Base-by-base conservation (phyloP, 345 rosid genomes). In the Firmiana major region DNA sequence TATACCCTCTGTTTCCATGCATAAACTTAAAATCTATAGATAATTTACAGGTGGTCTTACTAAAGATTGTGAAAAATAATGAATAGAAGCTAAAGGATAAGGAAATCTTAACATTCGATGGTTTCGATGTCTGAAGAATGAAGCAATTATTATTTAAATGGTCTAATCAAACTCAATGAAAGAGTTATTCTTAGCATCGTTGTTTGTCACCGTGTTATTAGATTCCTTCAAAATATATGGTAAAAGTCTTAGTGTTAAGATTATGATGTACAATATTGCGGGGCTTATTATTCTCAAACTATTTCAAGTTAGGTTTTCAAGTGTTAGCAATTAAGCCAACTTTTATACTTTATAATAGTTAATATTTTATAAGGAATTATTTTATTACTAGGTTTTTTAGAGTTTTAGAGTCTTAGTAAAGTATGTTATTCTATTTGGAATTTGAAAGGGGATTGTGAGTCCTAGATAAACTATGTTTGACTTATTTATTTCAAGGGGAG, bases 51-150 rank as follows among this genome's bases (percentile, higher is more conserved):
- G 93, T 92, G 60, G 93, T 90, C 80, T 75, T 89, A 74, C 87
- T 95, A 55, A 92, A 84, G 87, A 87, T 92, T 74, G 80, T 90
- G 71, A 90, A 78, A 80, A 84, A 90, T 86, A 89, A 87, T 64
- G 96, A 93, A 69, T 88, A 86, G 72, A 90, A 92, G 81, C 88
- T 93, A 11, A 90, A 90, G 76, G 92, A 90, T 79, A 75, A 90
- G 87, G 99, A 95, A 82, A 85, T 95, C 75, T 95, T 94, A 12
- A 95, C 98, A 0, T 98, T 95, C 77, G 99, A 95, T 81, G 99
- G 98, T 54, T 95, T 95, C 99, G 92, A 84, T 98, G 99, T 55
- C 88, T 97, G 72, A 98, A 93, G 85, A 93, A 95, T 85, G 99
- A 93, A 86, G 93, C 97, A n/a, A 90, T 95, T 43, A 89, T 95